Conservation (phyloP, 2,329 filamentous ascomycete genomes). For the Hansfordia pulvinata region DNA sequence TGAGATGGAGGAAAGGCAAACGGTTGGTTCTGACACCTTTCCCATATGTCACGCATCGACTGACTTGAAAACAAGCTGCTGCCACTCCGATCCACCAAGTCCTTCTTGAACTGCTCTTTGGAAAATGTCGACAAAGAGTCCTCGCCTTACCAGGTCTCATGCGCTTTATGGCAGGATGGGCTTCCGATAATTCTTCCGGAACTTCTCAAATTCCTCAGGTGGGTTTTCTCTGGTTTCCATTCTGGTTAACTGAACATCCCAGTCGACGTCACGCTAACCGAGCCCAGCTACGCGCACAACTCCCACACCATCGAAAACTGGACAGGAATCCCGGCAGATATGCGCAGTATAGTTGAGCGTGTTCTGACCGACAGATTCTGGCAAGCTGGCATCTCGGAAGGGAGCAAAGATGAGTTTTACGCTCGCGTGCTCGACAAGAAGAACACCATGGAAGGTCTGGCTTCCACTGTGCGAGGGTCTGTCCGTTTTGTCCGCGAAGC, state of each 20-base stretch:
- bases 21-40: conserved; percentile 35
- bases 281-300: conserved; percentile 65
- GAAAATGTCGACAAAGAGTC: conserved; percentile 72
- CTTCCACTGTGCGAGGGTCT: conserved; percentile 81
- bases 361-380: conserved; percentile 93
- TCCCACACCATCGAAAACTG: conserved; percentile 83
- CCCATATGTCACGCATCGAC: background rate
- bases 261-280: conserved; percentile 7
- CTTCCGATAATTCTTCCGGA: conserved; percentile 76
- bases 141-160: conserved; percentile 60
- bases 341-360: conserved; percentile 62
- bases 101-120: conserved; percentile 81
- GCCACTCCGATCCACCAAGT: conserved; percentile 78
- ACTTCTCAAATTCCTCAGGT: conserved; percentile 71
- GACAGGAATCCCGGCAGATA: conserved; percentile 60
- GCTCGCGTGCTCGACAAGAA: conserved; percentile 81
- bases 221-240: conserved; percentile 8
- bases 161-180: conserved; percentile 70
- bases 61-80: conserved; percentile 34
- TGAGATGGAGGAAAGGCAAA: conserved; percentile 63
- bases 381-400: conserved; percentile 93
- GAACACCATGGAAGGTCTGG: conserved; percentile 80
- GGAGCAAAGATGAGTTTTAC: conserved; percentile 95
- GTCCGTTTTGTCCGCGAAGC: conserved; percentile 84
- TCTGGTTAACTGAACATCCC: too few relatives aligned